Percentiles rank a stretch among this genome's conserved stretches.
These are phyloP conservation scores for Xylariaceae sp. DNA, from an alignment of 2,329 filamentous ascomycete species.

Conservation along the genomic window DNA sequence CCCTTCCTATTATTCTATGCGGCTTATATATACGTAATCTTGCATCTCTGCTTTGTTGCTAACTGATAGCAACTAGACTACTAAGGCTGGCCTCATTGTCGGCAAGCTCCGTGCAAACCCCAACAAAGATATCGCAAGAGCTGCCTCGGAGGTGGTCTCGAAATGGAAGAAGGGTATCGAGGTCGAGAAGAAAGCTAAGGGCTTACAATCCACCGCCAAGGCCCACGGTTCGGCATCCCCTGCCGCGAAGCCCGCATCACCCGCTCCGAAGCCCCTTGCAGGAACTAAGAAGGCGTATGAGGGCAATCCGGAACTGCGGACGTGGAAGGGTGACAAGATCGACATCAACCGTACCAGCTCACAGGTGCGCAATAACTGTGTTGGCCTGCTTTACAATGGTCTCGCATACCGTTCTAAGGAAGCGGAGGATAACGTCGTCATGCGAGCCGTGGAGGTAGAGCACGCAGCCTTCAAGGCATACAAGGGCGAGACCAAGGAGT, in stretches of 20 bases:
- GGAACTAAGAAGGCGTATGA: constrained; percentile 54
- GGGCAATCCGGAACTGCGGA: constrained; percentile 77
- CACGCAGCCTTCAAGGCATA: constrained; percentile 70
- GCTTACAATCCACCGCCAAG: constrained; percentile 37
- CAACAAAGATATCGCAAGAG: constrained; percentile 77
- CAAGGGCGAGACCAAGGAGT: constrained; percentile 72
- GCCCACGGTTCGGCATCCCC: constrained; percentile 59
- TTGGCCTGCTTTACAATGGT: constrained; percentile 93
- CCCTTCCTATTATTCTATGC: background rate
- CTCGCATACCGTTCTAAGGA: constrained; percentile 72
- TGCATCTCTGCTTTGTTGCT: background rate
- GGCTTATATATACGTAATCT: background rate
- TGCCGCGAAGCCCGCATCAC: constrained; percentile 42
- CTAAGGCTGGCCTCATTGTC: constrained; percentile 87
- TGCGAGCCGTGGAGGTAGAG: constrained; percentile 81
- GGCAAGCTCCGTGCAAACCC: constrained; percentile 77
- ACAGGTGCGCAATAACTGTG: constrained; percentile 76
- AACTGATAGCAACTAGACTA: constrained; percentile 55
- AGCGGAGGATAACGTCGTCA: constrained; percentile 71
- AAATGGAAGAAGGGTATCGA: constrained; percentile 87
- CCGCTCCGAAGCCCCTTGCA: constrained; percentile 52
- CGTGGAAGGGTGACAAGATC: constrained; percentile 78
- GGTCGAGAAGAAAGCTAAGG: constrained; percentile 56
- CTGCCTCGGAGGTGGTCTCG: constrained; percentile 79
- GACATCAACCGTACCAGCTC: constrained; percentile 76